Conservation (phyloP, 257 asterid species). For the Buddleja alternifolia region DNA sequence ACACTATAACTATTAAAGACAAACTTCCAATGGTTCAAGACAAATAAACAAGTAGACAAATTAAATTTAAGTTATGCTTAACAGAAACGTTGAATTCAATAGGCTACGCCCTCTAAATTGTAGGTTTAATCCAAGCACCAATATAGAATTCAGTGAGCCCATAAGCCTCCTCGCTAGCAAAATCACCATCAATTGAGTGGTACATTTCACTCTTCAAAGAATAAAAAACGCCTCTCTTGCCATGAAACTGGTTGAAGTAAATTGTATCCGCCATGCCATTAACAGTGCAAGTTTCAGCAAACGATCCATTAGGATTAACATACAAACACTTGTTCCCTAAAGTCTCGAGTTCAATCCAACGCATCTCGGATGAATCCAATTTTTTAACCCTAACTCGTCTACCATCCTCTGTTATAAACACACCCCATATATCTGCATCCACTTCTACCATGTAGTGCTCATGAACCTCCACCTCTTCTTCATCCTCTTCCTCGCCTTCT, state of each 20-base stretch:
- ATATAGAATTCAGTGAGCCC: neutral
- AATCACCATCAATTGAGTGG: neutral
- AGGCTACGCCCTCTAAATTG: neutral
- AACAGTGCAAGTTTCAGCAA: constrained; percentile 3
- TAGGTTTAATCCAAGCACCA: constrained; percentile 8
- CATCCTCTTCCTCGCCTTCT: neutral
- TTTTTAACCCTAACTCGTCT: neutral
- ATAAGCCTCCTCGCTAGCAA: neutral
- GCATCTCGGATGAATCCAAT: neutral
- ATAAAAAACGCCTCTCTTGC: constrained; percentile 15
- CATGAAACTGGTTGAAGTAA: constrained; percentile 17
- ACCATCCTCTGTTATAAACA: neutral
- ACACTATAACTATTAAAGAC: too few species aligned
- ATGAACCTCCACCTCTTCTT: neutral
- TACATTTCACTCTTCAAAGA: constrained; percentile 8
- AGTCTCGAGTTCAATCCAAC: constrained; percentile 6
- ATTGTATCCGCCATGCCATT: constrained; percentile 14
- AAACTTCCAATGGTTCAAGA: too few species aligned
- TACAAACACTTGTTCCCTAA: constrained; percentile 25
- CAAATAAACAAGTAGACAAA: too few species aligned
- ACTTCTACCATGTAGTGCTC: constrained; percentile 1
- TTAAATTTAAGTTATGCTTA: too few species aligned
- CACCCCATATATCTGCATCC: neutral
- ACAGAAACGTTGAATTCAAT: too few species aligned
- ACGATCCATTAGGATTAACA: neutral